Evolutionary conservation across 345 rosid genomes (phyloP), one percentile per base, ranked within the genome.

Genomic region (Rhizophora apiculata): DNA sequence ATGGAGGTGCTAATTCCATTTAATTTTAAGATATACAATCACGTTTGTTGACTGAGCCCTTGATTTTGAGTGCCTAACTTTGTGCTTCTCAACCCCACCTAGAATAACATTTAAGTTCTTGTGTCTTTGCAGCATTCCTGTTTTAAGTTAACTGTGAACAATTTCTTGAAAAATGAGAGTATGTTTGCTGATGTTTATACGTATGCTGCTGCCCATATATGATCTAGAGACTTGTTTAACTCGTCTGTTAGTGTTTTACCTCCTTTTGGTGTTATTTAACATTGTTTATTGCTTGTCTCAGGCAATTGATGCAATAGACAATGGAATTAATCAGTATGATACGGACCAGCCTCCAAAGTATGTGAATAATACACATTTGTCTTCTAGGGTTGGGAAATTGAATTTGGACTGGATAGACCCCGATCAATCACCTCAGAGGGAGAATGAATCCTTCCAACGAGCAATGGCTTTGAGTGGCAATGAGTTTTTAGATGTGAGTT

Each of bases 331-430:
- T 68, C 90, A 67, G 59, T 95, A 84, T 76, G 97, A 90, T 68
- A 90, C 89, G 1, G 88, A 95, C 67, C 78, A 81, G 79, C 98
- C 99, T 54, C 96, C 99, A 22, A 74, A 78, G 83, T 95, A 88
- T 64, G 99, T 88, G 77, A 92, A 92, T 73, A 92, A 83, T 74
- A 95, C 97, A 54, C 83, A 87, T 73, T 77, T 90, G 71, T 92
- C 98, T 72, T 77, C 96, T 11, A 86, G 99, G 78, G 88, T 90
- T 26, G 99, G 99, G 68, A 87, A 81, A 76, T 79, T 92, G 29
- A 95, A 92, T 76, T 87, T 86, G 64, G 99, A 92, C 74, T 95
- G 97, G 99, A 85, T 65, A 20, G 96, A 95, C 32, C 96, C 89
- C 36, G 90, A 92, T 80, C 99, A 90, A 78, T 92, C 99, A 53